A percentile compares a stretch with the other conserved stretches of the same genome.
Evolutionary conservation across 768 basidiomycete species (phyloP).

Genomic region (Panaeolus papilionaceus): DNA sequence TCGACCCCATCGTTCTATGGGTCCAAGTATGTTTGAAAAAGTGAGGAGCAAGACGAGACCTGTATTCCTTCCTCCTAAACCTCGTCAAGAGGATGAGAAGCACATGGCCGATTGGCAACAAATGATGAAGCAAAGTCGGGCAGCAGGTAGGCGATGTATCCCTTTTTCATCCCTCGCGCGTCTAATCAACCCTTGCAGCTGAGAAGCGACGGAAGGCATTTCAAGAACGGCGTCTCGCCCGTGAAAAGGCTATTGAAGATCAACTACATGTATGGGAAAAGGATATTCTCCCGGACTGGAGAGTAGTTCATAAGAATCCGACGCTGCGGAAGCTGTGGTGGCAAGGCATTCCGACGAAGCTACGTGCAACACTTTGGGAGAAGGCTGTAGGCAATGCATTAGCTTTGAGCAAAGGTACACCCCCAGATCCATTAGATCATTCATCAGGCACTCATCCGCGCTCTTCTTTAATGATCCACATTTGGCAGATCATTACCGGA

Average conservation of each 20-base stretch:
- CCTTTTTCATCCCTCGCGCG: constrained; percentile 6
- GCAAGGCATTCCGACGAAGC: constrained; percentile 84
- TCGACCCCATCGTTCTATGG: constrained; percentile 56
- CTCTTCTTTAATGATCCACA: constrained; percentile 18
- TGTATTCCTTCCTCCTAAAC: constrained; percentile 84
- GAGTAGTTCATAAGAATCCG: constrained; percentile 69
- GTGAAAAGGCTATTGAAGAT: constrained; percentile 74
- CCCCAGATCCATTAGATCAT: constrained; percentile 22
- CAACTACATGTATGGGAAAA: constrained; percentile 79
- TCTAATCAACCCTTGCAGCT: constrained; percentile 48
- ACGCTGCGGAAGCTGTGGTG: constrained; percentile 81
- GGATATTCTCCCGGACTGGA: constrained; percentile 85
- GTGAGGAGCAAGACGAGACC: constrained; percentile 88
- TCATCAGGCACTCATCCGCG: constrained; percentile 19
- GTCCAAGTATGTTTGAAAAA: constrained; percentile 78
- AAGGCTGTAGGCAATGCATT: constrained; percentile 85
- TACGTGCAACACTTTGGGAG: constrained; percentile 85
- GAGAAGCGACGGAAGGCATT: constrained; percentile 71
- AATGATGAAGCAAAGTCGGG: constrained; percentile 86
- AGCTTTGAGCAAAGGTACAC: constrained; percentile 79
- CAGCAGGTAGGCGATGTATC: constrained; percentile 60
- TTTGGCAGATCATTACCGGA: constrained; percentile 68
- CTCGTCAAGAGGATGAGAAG: constrained; percentile 75
- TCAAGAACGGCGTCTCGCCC: constrained; percentile 64
- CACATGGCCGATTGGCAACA: constrained; percentile 86